Conservation (phyloP, 2,329 filamentous ascomycete genomes). For the Endoconidiophora polonica region DNA sequence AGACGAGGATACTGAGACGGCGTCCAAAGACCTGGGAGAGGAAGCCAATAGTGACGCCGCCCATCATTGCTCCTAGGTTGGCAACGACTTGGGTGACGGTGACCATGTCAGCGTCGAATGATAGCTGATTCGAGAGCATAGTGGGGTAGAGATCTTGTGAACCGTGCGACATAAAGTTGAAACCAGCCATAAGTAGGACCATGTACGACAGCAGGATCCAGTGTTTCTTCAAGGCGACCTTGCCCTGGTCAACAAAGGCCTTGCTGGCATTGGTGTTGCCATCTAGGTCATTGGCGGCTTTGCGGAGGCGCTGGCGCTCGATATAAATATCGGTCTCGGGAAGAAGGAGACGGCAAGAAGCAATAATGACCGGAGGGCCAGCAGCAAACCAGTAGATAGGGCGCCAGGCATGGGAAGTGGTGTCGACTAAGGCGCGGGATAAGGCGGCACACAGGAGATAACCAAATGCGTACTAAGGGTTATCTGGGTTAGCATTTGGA, state of each 20-base stretch:
- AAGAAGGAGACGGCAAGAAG: conserved; percentile 58
- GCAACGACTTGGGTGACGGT: conserved; percentile 61
- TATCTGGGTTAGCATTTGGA: background rate
- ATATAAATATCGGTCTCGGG: conserved; percentile 63
- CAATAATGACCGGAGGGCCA: conserved; percentile 63
- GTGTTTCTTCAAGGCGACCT: conserved; percentile 60
- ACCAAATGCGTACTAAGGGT: conserved; percentile 37
- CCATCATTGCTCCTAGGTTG: conserved; percentile 61
- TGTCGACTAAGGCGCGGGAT: conserved; percentile 51
- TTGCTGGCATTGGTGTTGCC: conserved; percentile 26
- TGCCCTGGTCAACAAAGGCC: conserved; percentile 58
- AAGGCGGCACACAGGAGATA: conserved; percentile 48
- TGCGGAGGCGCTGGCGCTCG: conserved; percentile 47
- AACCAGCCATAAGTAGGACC: conserved; percentile 45
- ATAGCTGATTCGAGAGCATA: conserved; percentile 43
- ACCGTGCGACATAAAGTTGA: conserved; percentile 61
- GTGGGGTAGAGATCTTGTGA: conserved; percentile 66
- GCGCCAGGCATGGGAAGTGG: conserved; percentile 65
- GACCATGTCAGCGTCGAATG: conserved; percentile 31
- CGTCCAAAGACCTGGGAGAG: conserved; percentile 59
- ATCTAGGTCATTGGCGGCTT: conserved; percentile 19
- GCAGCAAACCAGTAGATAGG: conserved; percentile 84
- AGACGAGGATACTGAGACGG: conserved; percentile 46
- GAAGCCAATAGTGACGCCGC: conserved; percentile 57
- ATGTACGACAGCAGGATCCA: conserved; percentile 63